These are phyloP conservation scores for Hura crepitans DNA, from an alignment of 441 rosid genomes.

Conservation along the genomic window DNA sequence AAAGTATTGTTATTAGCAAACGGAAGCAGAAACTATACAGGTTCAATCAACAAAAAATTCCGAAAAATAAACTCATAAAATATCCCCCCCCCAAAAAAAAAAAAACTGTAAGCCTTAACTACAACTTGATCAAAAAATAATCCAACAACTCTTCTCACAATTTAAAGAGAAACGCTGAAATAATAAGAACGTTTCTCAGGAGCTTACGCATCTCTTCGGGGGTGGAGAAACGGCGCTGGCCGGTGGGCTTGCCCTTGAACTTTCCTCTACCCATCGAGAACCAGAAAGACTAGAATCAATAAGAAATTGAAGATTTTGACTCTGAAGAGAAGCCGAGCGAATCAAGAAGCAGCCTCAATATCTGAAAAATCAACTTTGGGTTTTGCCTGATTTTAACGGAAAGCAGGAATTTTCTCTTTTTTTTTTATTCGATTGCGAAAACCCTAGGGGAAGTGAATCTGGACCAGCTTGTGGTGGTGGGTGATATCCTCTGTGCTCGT, in stretches of 20 bases:
- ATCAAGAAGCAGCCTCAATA: not conserved
- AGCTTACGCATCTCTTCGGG: conserved; percentile 83
- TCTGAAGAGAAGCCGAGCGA: not conserved
- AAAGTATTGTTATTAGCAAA: not conserved
- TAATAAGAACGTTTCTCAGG: not conserved
- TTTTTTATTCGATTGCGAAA: conserved; percentile 3
- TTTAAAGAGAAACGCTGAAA: not conserved
- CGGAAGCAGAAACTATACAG: not conserved
- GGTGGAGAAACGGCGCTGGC: conserved; percentile 86
- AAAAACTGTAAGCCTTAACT: not conserved
- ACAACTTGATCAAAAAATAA: not conserved
- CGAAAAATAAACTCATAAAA: not conserved
- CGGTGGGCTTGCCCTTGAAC: conserved; percentile 97
- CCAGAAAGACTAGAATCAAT: not conserved
- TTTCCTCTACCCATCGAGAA: conserved; percentile 83
- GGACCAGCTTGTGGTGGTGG: conserved; percentile 9
- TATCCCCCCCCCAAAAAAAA: not conserved
- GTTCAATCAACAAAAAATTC: not conserved
- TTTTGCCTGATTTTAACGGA: not conserved
- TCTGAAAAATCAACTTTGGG: not conserved
- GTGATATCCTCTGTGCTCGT: not conserved
- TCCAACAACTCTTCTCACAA: not conserved
- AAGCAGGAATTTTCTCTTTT: not conserved
- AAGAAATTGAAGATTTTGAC: not conserved
- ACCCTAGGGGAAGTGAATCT: conserved; percentile 1